Conservation (phyloP, 108 stramenopile genomes). For the Poteriospumella lacustris region DNA sequence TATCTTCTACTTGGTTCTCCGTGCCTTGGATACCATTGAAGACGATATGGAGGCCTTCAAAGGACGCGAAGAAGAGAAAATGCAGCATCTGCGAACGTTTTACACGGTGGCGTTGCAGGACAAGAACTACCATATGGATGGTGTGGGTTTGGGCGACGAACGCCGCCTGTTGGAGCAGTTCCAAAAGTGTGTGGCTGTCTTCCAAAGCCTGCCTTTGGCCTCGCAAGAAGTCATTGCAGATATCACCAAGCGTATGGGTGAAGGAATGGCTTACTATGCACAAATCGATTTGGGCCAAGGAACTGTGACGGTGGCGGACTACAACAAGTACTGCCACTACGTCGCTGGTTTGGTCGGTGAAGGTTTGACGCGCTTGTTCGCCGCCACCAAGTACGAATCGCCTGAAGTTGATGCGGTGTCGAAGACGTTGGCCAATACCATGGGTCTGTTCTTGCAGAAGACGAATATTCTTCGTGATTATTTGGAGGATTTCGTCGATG, state of each 20-base stretch:
- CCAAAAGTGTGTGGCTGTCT: conserved; percentile 76
- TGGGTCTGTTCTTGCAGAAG: conserved; percentile 98
- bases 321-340: conserved; percentile 96
- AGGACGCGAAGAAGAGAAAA: conserved; percentile 65
- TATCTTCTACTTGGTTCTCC: conserved; percentile 92
- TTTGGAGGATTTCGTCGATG: conserved; percentile 97
- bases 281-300: conserved; percentile 93
- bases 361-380: conserved; percentile 89
- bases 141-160: conserved; percentile 93
- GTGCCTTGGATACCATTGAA: conserved; percentile 95
- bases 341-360: conserved; percentile 97
- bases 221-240: conserved; percentile 77
- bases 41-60: conserved; percentile 92
- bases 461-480: conserved; percentile 99
- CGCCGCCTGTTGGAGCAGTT: conserved; percentile 78
- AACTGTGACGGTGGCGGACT: conserved; percentile 73
- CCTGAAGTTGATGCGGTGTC: conserved; percentile 38
- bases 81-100: conserved; percentile 71
- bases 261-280: conserved; percentile 96
- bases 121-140: conserved; percentile 65
- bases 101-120: conserved; percentile 72
- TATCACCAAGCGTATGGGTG: conserved; percentile 92
- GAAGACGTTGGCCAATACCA: conserved; percentile 73
- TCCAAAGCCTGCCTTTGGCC: conserved; percentile 54
- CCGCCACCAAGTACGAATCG: conserved; percentile 42